Conservation (phyloP, 768 basidiomycete genomes). For the Termitomyces sp. region DNA sequence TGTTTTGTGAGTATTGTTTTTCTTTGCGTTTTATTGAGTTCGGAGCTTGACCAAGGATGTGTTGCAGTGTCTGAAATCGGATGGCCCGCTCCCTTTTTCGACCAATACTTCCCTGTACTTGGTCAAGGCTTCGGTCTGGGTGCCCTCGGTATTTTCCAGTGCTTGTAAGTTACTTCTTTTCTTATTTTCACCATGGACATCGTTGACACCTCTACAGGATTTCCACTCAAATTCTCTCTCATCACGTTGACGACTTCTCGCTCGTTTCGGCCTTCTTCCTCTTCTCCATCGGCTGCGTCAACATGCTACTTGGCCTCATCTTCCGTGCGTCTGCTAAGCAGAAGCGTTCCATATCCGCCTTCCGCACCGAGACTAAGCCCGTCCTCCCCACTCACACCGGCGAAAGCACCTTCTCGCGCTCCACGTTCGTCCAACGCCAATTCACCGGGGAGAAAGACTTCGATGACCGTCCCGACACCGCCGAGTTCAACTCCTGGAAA, state of each 20-base stretch:
- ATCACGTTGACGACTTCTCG: constrained; percentile 80
- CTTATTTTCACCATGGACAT: not conserved
- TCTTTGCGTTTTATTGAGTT: not conserved
- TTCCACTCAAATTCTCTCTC: constrained; percentile 69
- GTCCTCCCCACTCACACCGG: constrained; percentile 50
- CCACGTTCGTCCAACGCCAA: constrained; percentile 31
- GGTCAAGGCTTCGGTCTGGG: constrained; percentile 85
- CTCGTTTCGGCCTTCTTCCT: constrained; percentile 86
- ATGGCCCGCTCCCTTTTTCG: constrained; percentile 79
- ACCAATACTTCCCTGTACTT: constrained; percentile 89
- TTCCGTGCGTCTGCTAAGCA: constrained; percentile 69
- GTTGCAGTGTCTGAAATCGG: constrained; percentile 66
- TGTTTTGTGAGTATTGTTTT: constrained; percentile 49
- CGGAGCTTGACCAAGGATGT: not conserved
- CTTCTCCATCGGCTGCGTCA: constrained; percentile 79
- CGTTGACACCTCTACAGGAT: constrained; percentile 36
- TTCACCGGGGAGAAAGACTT: constrained; percentile 25
- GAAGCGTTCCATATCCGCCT: constrained; percentile 65
- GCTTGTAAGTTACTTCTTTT: constrained; percentile 51
- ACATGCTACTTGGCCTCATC: constrained; percentile 79
- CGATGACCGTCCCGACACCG: constrained; percentile 20
- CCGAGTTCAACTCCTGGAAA: constrained; percentile 29
- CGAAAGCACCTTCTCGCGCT: constrained; percentile 34
- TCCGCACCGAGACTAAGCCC: constrained; percentile 59
- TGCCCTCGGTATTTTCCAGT: constrained; percentile 84